Evolutionary conservation across 1,139 yeast genomes (phyloP).

Genomic region (Candida tropicalis): DNA sequence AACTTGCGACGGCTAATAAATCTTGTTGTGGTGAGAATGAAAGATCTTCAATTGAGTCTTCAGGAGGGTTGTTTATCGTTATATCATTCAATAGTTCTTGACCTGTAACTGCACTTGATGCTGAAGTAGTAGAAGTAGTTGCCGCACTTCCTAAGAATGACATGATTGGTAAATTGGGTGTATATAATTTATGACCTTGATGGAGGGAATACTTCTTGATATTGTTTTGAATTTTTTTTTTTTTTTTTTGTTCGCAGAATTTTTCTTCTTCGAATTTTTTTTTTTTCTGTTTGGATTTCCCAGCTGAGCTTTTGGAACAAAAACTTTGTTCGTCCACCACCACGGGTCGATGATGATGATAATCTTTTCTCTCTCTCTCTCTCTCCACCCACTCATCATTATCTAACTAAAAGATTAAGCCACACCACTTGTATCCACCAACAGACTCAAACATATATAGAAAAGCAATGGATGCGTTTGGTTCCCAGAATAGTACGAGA

Average conservation of each 20-base stretch:
- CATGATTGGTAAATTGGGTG: slow-evolving; percentile 18
- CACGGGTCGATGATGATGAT: no score
- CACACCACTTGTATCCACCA: no score
- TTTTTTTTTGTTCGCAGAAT: no score
- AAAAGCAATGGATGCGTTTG: not conserved
- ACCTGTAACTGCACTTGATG: slow-evolving; percentile 53
- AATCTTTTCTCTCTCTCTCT: no score
- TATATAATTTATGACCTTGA: not conserved
- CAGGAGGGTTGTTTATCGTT: slow-evolving; percentile 82
- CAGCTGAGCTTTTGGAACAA: no score
- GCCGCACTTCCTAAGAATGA: slow-evolving; percentile 31
- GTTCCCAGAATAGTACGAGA: not conserved
- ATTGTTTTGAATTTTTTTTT: not conserved
- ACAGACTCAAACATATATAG: no score
- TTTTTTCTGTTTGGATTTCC: no score
- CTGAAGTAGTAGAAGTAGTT: slow-evolving; percentile 17
- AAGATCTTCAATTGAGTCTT: slow-evolving; percentile 86
- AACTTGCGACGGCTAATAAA: slow-evolving; percentile 75
- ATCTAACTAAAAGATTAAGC: no score
- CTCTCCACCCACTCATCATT: no score
- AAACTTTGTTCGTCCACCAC: no score
- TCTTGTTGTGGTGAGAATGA: slow-evolving; percentile 94
- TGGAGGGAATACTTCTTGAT: not conserved
- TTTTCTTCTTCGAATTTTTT: no score
- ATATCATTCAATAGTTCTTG: slow-evolving; percentile 77